A percentile compares a stretch with the other conserved stretches of the same genome.
Evolutionary conservation across 345 rosid genomes (phyloP).

Genomic region (Streptanthus diversifolius): DNA sequence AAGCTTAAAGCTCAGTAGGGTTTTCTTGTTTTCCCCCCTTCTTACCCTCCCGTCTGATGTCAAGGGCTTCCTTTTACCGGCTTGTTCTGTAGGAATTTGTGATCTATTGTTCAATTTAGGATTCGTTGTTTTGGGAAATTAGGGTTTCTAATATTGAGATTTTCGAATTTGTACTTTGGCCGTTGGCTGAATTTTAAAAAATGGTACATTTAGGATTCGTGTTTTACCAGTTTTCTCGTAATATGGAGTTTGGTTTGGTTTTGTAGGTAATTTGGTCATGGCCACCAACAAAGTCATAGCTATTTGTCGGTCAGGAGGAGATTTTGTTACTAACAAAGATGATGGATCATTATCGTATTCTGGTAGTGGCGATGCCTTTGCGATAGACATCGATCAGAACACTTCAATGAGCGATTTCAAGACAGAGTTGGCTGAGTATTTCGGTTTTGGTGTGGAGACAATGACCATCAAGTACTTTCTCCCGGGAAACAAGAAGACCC

Average conservation of each 20-base stretch:
- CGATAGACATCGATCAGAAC: conserved; percentile 61
- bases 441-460: conserved; percentile 46
- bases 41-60: neutral
- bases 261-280: conserved; percentile 45
- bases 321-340: conserved; percentile 59
- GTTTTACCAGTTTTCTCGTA: neutral
- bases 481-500: conserved; percentile 85
- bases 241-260: neutral
- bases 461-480: conserved; percentile 81
- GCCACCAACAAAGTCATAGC: conserved; percentile 79
- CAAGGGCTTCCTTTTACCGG: neutral
- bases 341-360: conserved; percentile 66
- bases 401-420: conserved; percentile 62
- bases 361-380: conserved; percentile 81
- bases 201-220: neutral
- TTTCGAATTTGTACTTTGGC: neutral
- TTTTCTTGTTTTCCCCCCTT: neutral
- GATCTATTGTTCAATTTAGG: neutral
- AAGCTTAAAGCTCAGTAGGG: conserved; percentile 7
- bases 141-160: neutral
- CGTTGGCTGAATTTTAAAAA: neutral
- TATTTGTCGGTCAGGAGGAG: conserved; percentile 92
- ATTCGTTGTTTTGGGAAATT: neutral
- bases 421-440: conserved; percentile 78
- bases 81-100: neutral